Conservation (phyloP, 176 grass and related monocot species). For the Cenchrus americanus region DNA sequence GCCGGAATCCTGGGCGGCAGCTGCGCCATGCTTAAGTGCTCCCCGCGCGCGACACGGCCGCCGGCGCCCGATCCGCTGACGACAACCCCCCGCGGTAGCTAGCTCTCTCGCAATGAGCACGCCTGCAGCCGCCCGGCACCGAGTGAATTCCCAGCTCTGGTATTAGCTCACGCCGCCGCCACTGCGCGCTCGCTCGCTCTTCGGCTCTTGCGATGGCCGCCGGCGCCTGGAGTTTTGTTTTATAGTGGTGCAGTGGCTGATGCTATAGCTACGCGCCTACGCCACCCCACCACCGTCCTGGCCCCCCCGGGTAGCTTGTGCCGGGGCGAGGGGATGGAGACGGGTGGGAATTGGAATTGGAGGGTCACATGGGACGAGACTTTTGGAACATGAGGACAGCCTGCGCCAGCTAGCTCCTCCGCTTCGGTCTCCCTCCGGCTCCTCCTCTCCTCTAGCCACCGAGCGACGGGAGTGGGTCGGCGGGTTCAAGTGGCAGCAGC, state of each 20-base stretch:
- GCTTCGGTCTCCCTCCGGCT: background rate
- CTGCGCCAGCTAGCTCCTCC: conserved; percentile 52
- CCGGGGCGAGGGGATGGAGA: background rate
- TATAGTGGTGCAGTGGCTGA: conserved; percentile 33
- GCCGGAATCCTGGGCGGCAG: conserved; percentile 59
- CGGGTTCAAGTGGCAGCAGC: conserved; percentile 46
- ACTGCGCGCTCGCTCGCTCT: background rate
- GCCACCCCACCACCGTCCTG: background rate
- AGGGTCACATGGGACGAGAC: conserved; percentile 69
- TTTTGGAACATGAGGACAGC: conserved; percentile 74
- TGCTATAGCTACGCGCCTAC: background rate
- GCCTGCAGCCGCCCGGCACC: background rate
- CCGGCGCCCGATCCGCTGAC: background rate
- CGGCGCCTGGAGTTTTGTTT: conserved; percentile 46
- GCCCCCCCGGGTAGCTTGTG: background rate
- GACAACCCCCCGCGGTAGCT: too few species aligned
- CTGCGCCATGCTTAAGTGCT: conserved; percentile 35
- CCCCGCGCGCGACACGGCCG: background rate
- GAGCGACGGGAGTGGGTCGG: background rate
- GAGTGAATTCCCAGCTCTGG: background rate
- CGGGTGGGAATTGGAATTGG: conserved; percentile 50
- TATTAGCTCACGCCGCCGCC: background rate
- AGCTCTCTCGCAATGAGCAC: background rate
- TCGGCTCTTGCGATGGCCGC: conserved; percentile 1
- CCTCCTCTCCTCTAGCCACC: background rate